Conservation (phyloP, 2,329 filamentous ascomycete genomes). For the Fusarium pseudograminearum region DNA sequence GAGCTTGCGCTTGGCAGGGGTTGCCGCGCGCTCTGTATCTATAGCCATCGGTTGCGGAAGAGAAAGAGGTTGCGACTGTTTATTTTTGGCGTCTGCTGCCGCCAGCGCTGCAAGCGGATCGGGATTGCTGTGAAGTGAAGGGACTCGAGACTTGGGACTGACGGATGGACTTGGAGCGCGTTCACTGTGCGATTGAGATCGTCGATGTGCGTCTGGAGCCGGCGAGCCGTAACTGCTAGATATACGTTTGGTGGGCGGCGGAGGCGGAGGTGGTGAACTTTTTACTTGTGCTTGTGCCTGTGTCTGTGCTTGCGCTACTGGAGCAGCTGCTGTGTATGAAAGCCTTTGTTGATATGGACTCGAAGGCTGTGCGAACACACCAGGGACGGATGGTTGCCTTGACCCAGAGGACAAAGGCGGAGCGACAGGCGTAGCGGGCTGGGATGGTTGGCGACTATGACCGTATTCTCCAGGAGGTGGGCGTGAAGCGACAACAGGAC, state of each 20-base stretch:
- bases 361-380: constrained; percentile 61
- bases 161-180: constrained; percentile 79
- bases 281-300: constrained; percentile 47
- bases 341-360: constrained; percentile 71
- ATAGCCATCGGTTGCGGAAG: constrained; percentile 47
- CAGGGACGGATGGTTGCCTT: constrained; percentile 57
- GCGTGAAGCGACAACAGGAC: constrained; percentile 62
- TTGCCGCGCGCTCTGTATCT: constrained; percentile 51
- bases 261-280: constrained; percentile 53
- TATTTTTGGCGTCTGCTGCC: constrained; percentile 47
- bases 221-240: constrained; percentile 60
- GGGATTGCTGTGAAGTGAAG: constrained; percentile 62
- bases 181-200: constrained; percentile 69
- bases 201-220: constrained; percentile 57
- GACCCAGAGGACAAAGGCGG: constrained; percentile 60
- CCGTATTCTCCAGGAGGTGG: constrained; percentile 57
- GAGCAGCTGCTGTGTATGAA: constrained; percentile 46
- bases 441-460: constrained; percentile 64
- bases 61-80: constrained; percentile 30
- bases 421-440: constrained; percentile 66
- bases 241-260: constrained; percentile 56
- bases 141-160: constrained; percentile 79
- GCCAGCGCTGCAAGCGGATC: constrained; percentile 49
- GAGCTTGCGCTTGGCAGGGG: constrained; percentile 57
- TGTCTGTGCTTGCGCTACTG: constrained; percentile 48